A percentile compares a stretch with the other conserved stretches of the same genome.
These are phyloP conservation scores for Aspergillus tubingensis DNA, from an alignment of 2,329 filamentous ascomycete species.

Conservation along the genomic window DNA sequence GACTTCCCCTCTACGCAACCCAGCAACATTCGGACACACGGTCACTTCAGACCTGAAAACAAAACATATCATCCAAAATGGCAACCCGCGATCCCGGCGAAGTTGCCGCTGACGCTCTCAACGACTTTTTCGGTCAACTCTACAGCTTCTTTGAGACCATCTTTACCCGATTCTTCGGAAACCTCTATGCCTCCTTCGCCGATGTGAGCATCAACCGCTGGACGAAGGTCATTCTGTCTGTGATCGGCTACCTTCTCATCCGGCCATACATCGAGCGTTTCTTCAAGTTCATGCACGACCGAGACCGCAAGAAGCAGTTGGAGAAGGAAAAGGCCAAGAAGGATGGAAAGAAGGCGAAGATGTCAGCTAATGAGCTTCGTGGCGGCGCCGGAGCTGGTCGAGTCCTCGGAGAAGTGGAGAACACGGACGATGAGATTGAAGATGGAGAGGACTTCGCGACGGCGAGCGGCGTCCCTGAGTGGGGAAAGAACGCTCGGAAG, in stretches of 20 bases:
- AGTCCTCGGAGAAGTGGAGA: conserved; percentile 41
- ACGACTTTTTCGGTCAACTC: conserved; percentile 35
- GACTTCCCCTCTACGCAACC: conserved; percentile 3
- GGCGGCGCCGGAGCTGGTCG: conserved; percentile 58
- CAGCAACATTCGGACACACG: conserved; percentile 10
- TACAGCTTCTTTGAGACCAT: conserved; percentile 28
- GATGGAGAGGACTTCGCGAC: conserved; percentile 42
- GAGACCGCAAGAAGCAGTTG: conserved; percentile 43
- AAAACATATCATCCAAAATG: conserved; percentile 22
- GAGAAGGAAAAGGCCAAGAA: conserved; percentile 60
- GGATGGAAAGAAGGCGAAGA: conserved; percentile 51
- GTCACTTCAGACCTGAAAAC: not conserved
- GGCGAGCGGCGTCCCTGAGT: conserved; percentile 54
- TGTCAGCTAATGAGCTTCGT: conserved; percentile 67
- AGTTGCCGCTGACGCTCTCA: conserved; percentile 26
- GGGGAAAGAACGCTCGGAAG: conserved; percentile 71
- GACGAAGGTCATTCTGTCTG: conserved; percentile 69
- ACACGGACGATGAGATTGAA: conserved; percentile 49
- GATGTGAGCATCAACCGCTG: conserved; percentile 49
- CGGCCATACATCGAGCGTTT: conserved; percentile 73
- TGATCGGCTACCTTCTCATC: conserved; percentile 72
- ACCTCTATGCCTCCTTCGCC: conserved; percentile 47
- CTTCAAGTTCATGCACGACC: conserved; percentile 57
- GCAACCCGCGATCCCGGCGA: conserved; percentile 26
- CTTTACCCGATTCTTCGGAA: conserved; percentile 38